Evolutionary conservation across 2,329 filamentous ascomycete species (phyloP).

Genomic region (Microsporum canis): DNA sequence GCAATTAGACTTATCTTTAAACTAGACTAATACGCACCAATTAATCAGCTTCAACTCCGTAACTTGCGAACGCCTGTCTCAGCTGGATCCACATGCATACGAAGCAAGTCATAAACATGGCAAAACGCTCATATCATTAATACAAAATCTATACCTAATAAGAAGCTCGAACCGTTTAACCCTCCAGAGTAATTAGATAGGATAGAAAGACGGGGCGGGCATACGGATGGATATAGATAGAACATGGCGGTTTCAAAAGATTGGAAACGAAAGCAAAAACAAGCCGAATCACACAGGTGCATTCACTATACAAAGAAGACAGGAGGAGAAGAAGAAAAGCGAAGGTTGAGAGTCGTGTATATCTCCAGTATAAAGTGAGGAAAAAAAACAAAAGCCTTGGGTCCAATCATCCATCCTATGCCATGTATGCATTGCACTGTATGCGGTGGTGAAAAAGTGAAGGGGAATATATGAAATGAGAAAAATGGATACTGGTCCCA

Average conservation of each 20-base stretch:
- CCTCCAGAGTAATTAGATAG: neutral
- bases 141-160: neutral
- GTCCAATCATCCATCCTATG: neutral
- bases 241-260: neutral
- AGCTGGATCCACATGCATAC: neutral
- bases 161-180: neutral
- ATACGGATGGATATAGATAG: neutral
- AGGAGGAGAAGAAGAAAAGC: neutral
- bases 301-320: neutral
- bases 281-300: neutral
- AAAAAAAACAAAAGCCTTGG: neutral
- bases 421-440: neutral
- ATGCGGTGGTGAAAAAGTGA: neutral
- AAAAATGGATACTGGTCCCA: neutral
- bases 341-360: conserved; percentile 2
- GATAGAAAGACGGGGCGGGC: neutral
- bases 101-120: neutral
- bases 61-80: neutral
- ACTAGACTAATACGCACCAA: too few species aligned
- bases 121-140: conserved; percentile 1
- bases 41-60: neutral
- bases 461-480: neutral
- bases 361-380: neutral
- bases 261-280: neutral
- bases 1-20: too few species aligned